Percentiles rank a stretch among this genome's conserved stretches.
These are phyloP conservation scores for Botryosphaeria agaves DNA, from an alignment of 2,329 filamentous ascomycete genomes.

Conservation along the genomic window DNA sequence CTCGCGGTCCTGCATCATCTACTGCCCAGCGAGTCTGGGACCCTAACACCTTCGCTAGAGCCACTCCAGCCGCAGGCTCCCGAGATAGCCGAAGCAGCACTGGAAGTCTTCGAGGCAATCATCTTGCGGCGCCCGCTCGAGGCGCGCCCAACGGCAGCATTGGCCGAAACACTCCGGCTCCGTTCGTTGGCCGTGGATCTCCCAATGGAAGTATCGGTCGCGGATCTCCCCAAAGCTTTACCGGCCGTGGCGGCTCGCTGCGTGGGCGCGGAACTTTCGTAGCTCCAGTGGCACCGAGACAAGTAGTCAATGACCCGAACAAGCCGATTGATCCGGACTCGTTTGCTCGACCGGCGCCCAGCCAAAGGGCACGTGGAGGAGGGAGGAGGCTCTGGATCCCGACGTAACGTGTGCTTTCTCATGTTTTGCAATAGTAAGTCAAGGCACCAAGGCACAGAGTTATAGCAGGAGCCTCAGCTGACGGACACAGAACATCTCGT, in stretches of 20 bases:
- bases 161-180: background rate
- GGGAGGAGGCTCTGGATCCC: constrained; percentile 16
- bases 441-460: too few relatives aligned
- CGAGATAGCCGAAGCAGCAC: too few relatives aligned
- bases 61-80: constrained; percentile 7
- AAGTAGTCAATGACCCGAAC: constrained; percentile 1
- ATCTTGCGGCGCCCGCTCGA: background rate
- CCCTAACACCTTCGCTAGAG: constrained; percentile 29
- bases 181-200: too few relatives aligned
- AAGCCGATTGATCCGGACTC: constrained; percentile 19
- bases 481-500: too few relatives aligned
- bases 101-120: too few relatives aligned
- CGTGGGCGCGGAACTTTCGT: background rate
- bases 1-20: constrained; percentile 9
- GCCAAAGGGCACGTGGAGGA: constrained; percentile 10
- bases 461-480: too few relatives aligned
- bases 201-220: too few relatives aligned
- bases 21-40: constrained; percentile 19
- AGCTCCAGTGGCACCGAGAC: background rate
- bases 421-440: too few relatives aligned
- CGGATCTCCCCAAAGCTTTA: too few relatives aligned
- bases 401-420: constrained; percentile 5
- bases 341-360: constrained; percentile 15
- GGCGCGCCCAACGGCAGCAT: background rate
- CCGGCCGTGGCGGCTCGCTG: background rate